phyloP scores from a whole-genome alignment of 345 rosid species.

The Nasturtium officinale region DNA sequence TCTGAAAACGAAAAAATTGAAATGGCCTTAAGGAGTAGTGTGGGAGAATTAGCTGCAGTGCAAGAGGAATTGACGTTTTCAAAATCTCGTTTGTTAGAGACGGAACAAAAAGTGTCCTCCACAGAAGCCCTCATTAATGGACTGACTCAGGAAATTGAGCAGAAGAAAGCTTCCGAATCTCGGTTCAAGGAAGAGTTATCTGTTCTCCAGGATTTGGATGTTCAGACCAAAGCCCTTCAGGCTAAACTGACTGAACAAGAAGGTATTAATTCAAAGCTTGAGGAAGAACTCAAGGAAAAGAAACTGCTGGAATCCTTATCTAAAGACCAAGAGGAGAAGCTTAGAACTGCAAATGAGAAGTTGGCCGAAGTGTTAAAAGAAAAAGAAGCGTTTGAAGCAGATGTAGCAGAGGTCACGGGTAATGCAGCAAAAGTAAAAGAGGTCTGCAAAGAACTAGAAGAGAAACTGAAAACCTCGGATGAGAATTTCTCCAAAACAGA shows the following conservation, averaged over 20 bases:
- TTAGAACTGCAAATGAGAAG: conserved; percentile 59
- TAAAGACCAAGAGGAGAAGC: conserved; percentile 68
- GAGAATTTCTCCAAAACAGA: conserved; percentile 66
- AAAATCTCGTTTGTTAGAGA: conserved; percentile 57
- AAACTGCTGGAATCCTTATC: conserved; percentile 53
- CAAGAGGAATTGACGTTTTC: conserved; percentile 69
- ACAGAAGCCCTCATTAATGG: conserved; percentile 64
- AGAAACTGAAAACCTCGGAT: conserved; percentile 64
- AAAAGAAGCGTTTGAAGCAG: conserved; percentile 67
- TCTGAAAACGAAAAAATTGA: conserved; percentile 71
- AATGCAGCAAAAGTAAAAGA: conserved; percentile 52
- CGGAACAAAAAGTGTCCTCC: conserved; percentile 63
- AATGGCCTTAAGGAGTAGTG: conserved; percentile 66
- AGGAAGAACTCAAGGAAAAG: conserved; percentile 60
- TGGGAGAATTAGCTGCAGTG: conserved; percentile 59
- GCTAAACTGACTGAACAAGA: conserved; percentile 59
- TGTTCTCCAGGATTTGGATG: conserved; percentile 54
- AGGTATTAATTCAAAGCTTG: conserved; percentile 42
- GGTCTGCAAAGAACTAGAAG: conserved; percentile 58
- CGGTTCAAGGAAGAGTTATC: conserved; percentile 60
- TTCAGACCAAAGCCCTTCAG: conserved; percentile 57
- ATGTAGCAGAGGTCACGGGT: conserved; percentile 53
- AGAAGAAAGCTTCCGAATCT: conserved; percentile 67
- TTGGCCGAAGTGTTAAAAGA: conserved; percentile 60
- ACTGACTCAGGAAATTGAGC: conserved; percentile 63